Evolutionary conservation across 2,329 filamentous ascomycete species (phyloP).

Genomic region (Leptographium lundbergii): DNA sequence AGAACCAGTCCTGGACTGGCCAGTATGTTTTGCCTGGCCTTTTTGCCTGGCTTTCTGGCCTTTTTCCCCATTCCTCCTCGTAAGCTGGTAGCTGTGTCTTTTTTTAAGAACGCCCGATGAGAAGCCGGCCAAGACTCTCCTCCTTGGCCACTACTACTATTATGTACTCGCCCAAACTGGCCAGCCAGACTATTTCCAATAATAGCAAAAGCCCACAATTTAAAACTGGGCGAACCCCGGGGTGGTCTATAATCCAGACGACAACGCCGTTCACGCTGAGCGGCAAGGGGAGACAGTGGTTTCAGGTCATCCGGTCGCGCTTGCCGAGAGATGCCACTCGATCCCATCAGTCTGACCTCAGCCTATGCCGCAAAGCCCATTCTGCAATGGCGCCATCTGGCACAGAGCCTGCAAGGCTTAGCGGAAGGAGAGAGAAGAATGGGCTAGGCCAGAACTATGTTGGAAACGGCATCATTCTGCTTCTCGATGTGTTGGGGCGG

Average conservation of each 20-base stretch:
- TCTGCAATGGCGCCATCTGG: no score
- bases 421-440: not conserved
- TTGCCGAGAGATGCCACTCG: no score
- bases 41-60: not conserved
- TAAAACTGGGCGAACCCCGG: not conserved
- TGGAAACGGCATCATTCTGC: not conserved
- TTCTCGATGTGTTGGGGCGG: not conserved
- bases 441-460: not conserved
- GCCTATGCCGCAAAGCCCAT: no score
- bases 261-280: not conserved
- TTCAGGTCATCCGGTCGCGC: not conserved
- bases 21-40: not conserved
- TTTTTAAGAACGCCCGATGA: not conserved
- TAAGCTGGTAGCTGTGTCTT: not conserved
- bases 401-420: not conserved
- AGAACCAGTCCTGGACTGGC: not conserved
- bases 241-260: not conserved
- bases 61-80: not conserved
- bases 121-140: not conserved
- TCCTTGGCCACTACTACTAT: no score
- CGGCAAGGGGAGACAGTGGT: not conserved
- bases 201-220: slow-evolving; percentile 1
- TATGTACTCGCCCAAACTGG: not conserved
- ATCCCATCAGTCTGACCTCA: no score
- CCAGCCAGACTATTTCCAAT: not conserved